Base-by-base conservation (phyloP, 225 moss, liverwort and hornwort genomes). In the Marchantia paleacea region DNA sequence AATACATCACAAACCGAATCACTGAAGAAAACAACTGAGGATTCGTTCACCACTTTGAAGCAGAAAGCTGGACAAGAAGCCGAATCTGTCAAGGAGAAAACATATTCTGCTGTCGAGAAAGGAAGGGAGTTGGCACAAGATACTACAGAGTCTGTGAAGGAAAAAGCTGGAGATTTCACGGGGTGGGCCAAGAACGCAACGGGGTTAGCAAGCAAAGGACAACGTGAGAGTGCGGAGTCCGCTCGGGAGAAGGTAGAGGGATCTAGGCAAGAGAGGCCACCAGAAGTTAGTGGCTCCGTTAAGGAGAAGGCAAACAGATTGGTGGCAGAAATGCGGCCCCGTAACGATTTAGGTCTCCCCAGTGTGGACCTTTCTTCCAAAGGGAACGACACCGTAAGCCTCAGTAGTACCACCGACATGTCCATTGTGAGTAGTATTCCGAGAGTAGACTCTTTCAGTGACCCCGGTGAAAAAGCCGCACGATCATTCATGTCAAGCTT, bases 381-480 rank as follows among this genome's bases (percentile, higher is more conserved):
- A 49, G 70, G 29, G 11, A 10, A 26, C 10, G 25, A 29, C 29
- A n/a, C 68, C 5, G 7, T 47, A 0, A 4, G 39, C 5, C 8
- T 48, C 69, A 25, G 66, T 28, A 10, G 29, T 12, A 25, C 11
- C 10, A 29, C 25, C 29, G 66, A 66, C 25, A 12, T 0, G 4
- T 13, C 47, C 10, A 0, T 3, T 0, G 52, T 24, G n/a, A 51
- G 52, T 52, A 7, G 7, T 20, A n/a, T 52, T 51, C 72, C 50
- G 7, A 52, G 72, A 73, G 72, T 73, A 52, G 72, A 51, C 25
- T 73, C 72, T 20, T 0, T 2, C 3, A n/a, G 39, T 52, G 72
- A 73, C 52, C 72, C 72, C 0, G 72, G 72, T 39, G 72, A 73
- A 73, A 73, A n/a, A 51, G 52, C 20, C 3, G 72, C 72, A 10